Base-by-base conservation (phyloP, 257 asterid genomes). In the Thymus mandschuricus region DNA sequence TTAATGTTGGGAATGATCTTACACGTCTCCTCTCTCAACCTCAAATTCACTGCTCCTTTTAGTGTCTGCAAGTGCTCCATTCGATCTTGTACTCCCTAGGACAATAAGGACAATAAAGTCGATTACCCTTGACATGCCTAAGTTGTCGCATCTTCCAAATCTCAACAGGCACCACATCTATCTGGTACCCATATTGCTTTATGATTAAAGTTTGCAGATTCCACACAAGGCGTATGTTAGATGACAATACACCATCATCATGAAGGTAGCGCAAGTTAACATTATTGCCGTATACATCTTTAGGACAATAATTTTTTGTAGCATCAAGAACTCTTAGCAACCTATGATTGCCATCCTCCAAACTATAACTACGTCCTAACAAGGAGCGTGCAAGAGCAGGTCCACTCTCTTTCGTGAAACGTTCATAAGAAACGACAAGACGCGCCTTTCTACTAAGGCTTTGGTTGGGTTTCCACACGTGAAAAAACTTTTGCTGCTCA, bases 1-100 rank as follows among this genome's bases (percentile, higher is more conserved):
- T 35, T 67, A 21, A 67, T 9, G 51, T 67, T 67, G 33, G 62
- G 62, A 13, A 69, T 69, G 10, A 40, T 69, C 35, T 13, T 29
- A 21, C 66, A 69, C 6, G 15, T 21, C 48, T 29, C 48, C 57
- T 41, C 43, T 29, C 34, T 56, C 57, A 41, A 11, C 10, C 35
- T 31, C 5, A 58, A n/a, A 58, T 58, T 58, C 27, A 33, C 64
- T 31, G 28, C 7, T 0, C 1, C 12, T 12, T 3, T 33, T 4
- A 58, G 64, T 1, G 43, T 58, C 4, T 31, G 64, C 13, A 58
- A 5, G 8, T 31, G 31, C 13, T 58, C 64, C 45, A 34, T 6
- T 43, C 28, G 43, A 57, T 31, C 64, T 31, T 5, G 44, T 3
- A 7, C 9, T n/a, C 8, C 0, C 63, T 9, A 57, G 21, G 62